Conservation (phyloP, 2,329 filamentous ascomycete species). For the Teratosphaeria nubilosa region DNA sequence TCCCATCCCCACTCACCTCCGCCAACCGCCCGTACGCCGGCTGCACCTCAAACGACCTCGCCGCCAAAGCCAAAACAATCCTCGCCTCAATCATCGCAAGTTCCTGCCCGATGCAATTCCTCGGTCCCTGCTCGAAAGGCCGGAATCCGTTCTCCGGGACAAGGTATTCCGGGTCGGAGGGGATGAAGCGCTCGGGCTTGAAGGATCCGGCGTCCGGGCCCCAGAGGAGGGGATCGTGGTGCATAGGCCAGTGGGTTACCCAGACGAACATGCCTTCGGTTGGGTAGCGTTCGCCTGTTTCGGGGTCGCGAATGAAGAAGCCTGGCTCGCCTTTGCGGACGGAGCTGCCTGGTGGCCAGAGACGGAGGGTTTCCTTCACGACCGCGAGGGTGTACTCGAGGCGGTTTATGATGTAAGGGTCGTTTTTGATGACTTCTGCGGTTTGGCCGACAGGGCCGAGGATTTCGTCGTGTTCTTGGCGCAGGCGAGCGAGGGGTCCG, state of each 20-base stretch:
- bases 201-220: constrained; percentile 6
- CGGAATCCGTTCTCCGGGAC: constrained; percentile 33
- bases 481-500: constrained; percentile 24
- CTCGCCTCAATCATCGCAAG: constrained; percentile 31
- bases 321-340: constrained; percentile 23
- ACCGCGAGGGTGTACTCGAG: constrained; percentile 43
- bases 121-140: constrained; percentile 44
- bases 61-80: constrained; percentile 39
- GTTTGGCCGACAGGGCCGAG: constrained; percentile 30
- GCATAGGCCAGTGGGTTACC: constrained; percentile 34
- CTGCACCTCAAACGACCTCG: constrained; percentile 41
- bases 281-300: constrained; percentile 32
- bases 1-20: constrained; percentile 25
- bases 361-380: constrained; percentile 43
- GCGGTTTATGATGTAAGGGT: constrained; percentile 40
- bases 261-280: constrained; percentile 36
- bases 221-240: constrained; percentile 14
- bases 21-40: constrained; percentile 27
- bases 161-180: constrained; percentile 8
- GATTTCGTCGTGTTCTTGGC: constrained; percentile 42
- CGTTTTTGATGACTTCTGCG: constrained; percentile 29
- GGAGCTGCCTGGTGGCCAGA: constrained; percentile 39
- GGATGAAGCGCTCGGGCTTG: constrained; percentile 10
- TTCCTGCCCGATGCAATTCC: constrained; percentile 48
- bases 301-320: constrained; percentile 32